Percentiles rank a stretch among this genome's conserved stretches.
Conservation (phyloP, 805 yeast genomes). For the Myxozyma udenii region DNA sequence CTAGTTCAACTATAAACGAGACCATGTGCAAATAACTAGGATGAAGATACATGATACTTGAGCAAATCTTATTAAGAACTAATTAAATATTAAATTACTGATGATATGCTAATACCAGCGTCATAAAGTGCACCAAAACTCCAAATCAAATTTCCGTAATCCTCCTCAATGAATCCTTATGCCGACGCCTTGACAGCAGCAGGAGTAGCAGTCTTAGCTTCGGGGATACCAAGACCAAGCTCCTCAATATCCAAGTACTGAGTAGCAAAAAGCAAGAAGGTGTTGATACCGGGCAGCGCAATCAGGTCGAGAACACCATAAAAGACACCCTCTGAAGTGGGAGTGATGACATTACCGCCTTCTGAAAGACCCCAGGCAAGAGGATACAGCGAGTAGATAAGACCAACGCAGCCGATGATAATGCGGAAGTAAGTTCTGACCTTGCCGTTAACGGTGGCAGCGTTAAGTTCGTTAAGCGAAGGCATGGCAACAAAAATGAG, state of each 20-base stretch:
- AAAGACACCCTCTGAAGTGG: slow-evolving; percentile 58
- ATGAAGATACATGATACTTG: neutral
- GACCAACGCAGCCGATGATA: slow-evolving; percentile 1
- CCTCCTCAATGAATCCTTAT: neutral
- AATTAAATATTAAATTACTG: neutral
- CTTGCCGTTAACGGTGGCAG: slow-evolving; percentile 16
- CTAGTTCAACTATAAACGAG: no score
- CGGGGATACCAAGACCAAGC: slow-evolving; percentile 30
- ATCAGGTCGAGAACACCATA: slow-evolving; percentile 57
- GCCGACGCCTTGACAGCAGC: neutral
- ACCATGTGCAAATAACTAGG: neutral
- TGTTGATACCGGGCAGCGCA: slow-evolving; percentile 38
- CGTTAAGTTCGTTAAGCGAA: slow-evolving; percentile 14
- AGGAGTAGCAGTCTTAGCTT: neutral
- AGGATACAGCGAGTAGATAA: slow-evolving; percentile 42
- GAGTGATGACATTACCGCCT: slow-evolving; percentile 60
- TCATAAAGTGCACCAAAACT: no score
- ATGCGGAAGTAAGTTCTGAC: slow-evolving; percentile 7
- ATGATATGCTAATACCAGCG: no score
- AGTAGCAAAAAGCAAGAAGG: slow-evolving; percentile 27
- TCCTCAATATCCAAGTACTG: slow-evolving; percentile 30
- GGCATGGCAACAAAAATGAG: slow-evolving; percentile 17
- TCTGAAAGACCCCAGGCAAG: slow-evolving; percentile 55
- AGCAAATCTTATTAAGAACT: neutral
- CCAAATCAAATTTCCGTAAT: neutral